Percentiles rank a stretch among this genome's conserved stretches.
Evolutionary conservation across 2,329 filamentous ascomycete genomes (phyloP).

Genomic region (Grosmannia penicillata): DNA sequence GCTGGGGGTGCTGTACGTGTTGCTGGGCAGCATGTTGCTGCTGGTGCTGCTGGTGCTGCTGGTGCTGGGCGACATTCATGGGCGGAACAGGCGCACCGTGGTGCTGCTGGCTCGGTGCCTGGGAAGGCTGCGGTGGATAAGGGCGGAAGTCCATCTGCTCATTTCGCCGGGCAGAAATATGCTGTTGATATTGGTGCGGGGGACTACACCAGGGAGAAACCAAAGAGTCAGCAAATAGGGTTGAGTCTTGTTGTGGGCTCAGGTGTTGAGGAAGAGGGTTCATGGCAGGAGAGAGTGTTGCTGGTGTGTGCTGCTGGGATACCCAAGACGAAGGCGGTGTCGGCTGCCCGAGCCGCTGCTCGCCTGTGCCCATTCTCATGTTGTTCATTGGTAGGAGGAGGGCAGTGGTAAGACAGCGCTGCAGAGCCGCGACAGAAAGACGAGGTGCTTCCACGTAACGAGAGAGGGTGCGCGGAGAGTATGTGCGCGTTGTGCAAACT

Average conservation of each 20-base stretch:
- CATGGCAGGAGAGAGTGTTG: not conserved
- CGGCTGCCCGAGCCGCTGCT: too few species aligned
- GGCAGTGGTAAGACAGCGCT: too few species aligned
- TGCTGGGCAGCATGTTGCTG: conserved; percentile 18
- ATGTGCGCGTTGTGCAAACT: too few species aligned
- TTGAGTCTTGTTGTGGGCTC: too few species aligned
- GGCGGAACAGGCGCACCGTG: conserved; percentile 21
- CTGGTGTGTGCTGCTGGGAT: too few species aligned
- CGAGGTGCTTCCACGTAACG: too few species aligned
- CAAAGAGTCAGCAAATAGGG: conserved; percentile 21
- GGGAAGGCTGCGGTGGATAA: conserved; percentile 13
- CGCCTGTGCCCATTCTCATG: too few species aligned
- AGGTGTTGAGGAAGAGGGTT: not conserved
- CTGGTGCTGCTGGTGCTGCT: conserved; percentile 21
- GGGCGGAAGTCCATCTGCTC: conserved; percentile 14
- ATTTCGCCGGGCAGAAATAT: conserved; percentile 23
- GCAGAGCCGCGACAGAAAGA: too few species aligned
- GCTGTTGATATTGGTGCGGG: conserved; percentile 27
- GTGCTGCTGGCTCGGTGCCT: conserved; percentile 15
- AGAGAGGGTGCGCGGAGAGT: too few species aligned
- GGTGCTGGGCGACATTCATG: conserved; percentile 20
- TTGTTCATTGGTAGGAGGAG: too few species aligned
- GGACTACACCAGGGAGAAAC: conserved; percentile 22
- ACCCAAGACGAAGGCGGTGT: too few species aligned
- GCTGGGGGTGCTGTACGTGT: conserved; percentile 16